phyloP scores from a whole-genome alignment of 805 yeast species.

The Wickerhamiella galacta region DNA sequence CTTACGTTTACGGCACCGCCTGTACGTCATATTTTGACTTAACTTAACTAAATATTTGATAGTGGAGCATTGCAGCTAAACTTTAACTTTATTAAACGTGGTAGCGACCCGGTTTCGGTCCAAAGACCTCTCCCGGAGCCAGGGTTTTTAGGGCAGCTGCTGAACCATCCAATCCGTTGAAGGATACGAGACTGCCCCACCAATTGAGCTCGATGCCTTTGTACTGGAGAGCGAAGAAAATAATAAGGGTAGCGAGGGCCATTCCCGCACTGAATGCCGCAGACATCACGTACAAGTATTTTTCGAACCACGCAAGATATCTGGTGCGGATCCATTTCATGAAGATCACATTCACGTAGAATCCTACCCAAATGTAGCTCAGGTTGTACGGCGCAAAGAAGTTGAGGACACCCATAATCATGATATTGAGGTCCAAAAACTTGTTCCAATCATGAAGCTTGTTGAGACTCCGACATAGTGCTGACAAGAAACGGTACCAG shows the following conservation, averaged over 20 bases:
- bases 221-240: slow-evolving; percentile 36
- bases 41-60: too few relatives aligned
- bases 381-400: slow-evolving; percentile 14
- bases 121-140: slow-evolving; percentile 18
- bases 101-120: slow-evolving; percentile 16
- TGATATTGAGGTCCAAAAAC: slow-evolving; percentile 33
- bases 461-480: too few relatives aligned
- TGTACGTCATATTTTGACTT: too few relatives aligned
- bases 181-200: slow-evolving; percentile 41
- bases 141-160: slow-evolving; percentile 5
- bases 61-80: too few relatives aligned
- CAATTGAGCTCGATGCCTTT: slow-evolving; percentile 27
- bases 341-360: slow-evolving; percentile 8
- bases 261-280: slow-evolving; percentile 43
- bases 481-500: slow-evolving; percentile 3
- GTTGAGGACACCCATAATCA: slow-evolving; percentile 8
- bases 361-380: slow-evolving; percentile 7
- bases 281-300: slow-evolving; percentile 33
- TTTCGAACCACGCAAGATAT: slow-evolving; percentile 37
- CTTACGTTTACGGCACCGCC: too few relatives aligned
- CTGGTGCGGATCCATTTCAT: slow-evolving; percentile 25
- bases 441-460: too few relatives aligned
- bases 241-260: slow-evolving; percentile 38
- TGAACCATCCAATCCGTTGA: slow-evolving; percentile 13
- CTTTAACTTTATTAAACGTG: neutral